Base-by-base conservation (phyloP, 2,329 filamentous ascomycete genomes). In the Penicillium hesseltinei region DNA sequence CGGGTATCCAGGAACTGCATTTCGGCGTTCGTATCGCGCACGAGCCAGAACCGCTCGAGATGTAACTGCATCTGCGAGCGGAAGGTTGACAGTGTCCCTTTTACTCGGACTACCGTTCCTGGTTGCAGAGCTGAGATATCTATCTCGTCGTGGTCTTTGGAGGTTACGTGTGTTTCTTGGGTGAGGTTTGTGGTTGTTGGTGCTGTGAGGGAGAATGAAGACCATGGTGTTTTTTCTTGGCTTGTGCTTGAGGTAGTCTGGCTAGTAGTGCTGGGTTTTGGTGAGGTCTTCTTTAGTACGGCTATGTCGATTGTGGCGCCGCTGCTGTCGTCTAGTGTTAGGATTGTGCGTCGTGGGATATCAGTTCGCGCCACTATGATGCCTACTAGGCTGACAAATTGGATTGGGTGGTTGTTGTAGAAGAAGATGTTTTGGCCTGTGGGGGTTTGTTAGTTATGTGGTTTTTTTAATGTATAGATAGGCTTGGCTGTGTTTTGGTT, bases 381-480 rank as follows among this genome's bases (percentile, higher is more conserved):
- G 31, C 90, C 90, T 8, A 86, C 82, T 33, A 92, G 73, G 60
- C 87, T 86, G 52, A 90, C 83, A 84, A 87, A 92, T 80, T 86
- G 85, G 65, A 93, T 85, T 0, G 90, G 90, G 63, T 92, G 85
- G 71, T 92, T 92, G 49, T 80, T 74, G 75, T 86, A 81, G 73
- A 92, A 91, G 73, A 81, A 84, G 39, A 84, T 73, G 48, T 80
- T 76, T 68, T 84, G 82, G 44, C 79, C 82, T 84, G 39, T 10
- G 58, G 17, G 15, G 33, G 1, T 10, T 45, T 42, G 49, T 56
- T 35, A 56, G 49, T 47, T 11, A 11, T 36, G 17, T 42, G 17
- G 6, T 19, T 17, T n/a, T 42, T 27, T 23, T n/a, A n/a, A n/a
- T 46, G 17, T 27, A 46, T 57, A 58, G 5, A 42, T 35, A 57